Percentiles rank a stretch among this genome's conserved stretches.
phyloP scores from a whole-genome alignment of 345 rosid species.

The Aquilaria sinensis region DNA sequence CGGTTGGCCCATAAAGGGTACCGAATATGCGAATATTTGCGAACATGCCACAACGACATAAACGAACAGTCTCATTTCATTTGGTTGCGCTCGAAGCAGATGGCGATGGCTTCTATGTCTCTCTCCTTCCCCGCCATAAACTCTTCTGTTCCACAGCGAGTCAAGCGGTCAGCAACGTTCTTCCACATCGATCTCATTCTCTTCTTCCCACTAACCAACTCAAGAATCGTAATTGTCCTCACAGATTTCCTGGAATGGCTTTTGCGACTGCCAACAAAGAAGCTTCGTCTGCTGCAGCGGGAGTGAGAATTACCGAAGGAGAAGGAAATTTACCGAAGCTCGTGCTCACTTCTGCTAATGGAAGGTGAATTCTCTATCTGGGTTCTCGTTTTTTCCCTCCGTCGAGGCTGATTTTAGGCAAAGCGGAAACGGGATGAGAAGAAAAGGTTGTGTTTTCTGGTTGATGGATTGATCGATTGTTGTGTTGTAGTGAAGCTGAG shows the following conservation, averaged over 20 bases:
- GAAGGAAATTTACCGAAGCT: conserved; percentile 83
- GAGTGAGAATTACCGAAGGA: conserved; percentile 70
- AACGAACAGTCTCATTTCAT: background rate
- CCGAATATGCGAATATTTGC: conserved; percentile 22
- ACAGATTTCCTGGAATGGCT: conserved; percentile 50
- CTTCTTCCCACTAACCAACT: too few species aligned
- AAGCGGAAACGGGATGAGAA: background rate
- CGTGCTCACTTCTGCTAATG: conserved; percentile 66
- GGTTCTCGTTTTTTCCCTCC: background rate
- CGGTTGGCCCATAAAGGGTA: background rate
- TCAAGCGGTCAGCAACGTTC: conserved; percentile 36
- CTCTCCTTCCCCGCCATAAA: conserved; percentile 34
- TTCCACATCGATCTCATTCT: background rate
- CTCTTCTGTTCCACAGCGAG: conserved; percentile 33
- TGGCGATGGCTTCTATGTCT: conserved; percentile 58
- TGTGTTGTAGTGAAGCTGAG: conserved; percentile 69
- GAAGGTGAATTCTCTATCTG: conserved; percentile 34
- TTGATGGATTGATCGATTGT: background rate
- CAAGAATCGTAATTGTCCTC: background rate
- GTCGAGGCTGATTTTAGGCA: background rate
- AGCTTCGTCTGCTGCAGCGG: conserved; percentile 25
- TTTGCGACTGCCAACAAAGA: conserved; percentile 32
- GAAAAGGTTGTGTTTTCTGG: background rate
- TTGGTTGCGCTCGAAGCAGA: conserved; percentile 17
- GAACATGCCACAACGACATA: background rate